These are phyloP conservation scores for Pelargonium citronellum DNA, from an alignment of 441 rosid species.

Conservation along the genomic window DNA sequence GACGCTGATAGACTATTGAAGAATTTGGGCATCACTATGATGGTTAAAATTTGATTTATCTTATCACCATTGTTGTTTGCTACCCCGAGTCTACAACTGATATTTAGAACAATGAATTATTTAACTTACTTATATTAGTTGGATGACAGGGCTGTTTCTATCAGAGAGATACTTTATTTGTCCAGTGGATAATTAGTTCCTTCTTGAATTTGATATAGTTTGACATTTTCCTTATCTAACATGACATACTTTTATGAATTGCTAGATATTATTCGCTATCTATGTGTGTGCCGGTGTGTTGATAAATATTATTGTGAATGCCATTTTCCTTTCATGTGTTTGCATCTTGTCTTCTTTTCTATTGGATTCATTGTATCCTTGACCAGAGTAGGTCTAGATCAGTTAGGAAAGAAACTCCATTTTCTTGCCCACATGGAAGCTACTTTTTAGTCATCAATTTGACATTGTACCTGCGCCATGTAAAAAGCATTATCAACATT, in stretches of 20 bases:
- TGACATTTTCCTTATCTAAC: too few species aligned
- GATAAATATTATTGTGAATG: background rate
- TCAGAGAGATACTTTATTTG: background rate
- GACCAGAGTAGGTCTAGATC: background rate
- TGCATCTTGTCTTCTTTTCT: background rate
- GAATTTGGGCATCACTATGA: background rate
- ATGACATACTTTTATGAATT: background rate
- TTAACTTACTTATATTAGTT: background rate
- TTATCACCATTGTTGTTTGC: slow-evolving; percentile 3
- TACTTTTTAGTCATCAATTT: background rate
- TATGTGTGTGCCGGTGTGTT: background rate
- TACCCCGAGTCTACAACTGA: background rate
- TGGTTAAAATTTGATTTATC: background rate
- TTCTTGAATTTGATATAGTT: too few species aligned
- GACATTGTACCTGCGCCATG: background rate
- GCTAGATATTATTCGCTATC: background rate
- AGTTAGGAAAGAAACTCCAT: background rate
- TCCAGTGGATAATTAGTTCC: background rate
- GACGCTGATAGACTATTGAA: background rate
- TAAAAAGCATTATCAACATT: background rate
- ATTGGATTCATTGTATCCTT: background rate
- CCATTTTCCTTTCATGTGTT: background rate
- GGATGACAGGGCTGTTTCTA: background rate
- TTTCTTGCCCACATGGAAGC: background rate
- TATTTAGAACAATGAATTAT: background rate